These are phyloP conservation scores for Gaertneriomyces semiglobifer DNA, from an alignment of 192 early-diverging fungal species.

Conservation along the genomic window DNA sequence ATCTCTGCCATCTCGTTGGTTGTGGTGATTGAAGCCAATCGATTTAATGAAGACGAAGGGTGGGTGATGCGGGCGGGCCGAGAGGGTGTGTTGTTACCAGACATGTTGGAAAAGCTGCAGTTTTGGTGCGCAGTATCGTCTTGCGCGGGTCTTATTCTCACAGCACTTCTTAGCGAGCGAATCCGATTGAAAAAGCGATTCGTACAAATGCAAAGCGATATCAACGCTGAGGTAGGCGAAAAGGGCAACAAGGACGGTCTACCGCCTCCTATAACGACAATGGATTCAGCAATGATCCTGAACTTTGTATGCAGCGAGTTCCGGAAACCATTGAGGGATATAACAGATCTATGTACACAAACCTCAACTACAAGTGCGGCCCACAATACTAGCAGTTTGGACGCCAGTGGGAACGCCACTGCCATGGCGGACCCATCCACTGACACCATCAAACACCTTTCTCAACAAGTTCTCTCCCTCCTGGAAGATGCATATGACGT, in stretches of 20 bases:
- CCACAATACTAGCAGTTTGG: not conserved
- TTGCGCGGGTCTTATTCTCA: constrained; percentile 1
- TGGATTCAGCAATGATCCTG: constrained; percentile 12
- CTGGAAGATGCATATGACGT: constrained; percentile 12
- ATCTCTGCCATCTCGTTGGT: not conserved
- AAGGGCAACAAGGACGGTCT: not conserved
- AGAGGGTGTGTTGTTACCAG: not conserved
- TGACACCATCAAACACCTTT: not conserved
- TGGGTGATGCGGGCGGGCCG: no score
- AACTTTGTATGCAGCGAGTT: constrained; percentile 19
- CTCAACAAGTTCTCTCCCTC: constrained; percentile 1
- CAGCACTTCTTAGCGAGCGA: not conserved
- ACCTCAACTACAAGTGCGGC: no score
- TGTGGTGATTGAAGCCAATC: not conserved
- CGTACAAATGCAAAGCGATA: not conserved
- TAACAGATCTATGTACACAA: not conserved
- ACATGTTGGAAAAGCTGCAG: constrained; percentile 2
- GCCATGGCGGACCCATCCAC: not conserved
- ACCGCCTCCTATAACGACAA: not conserved
- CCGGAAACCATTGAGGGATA: constrained; percentile 4
- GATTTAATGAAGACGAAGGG: not conserved
- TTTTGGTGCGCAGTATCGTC: not conserved
- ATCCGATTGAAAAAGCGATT: not conserved
- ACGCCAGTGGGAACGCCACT: not conserved
- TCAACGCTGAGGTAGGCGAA: not conserved